A percentile compares a stretch with the other conserved stretches of the same genome.
Evolutionary conservation across 2,329 filamentous ascomycete species (phyloP).

Genomic region (Clonostachys chloroleuca): DNA sequence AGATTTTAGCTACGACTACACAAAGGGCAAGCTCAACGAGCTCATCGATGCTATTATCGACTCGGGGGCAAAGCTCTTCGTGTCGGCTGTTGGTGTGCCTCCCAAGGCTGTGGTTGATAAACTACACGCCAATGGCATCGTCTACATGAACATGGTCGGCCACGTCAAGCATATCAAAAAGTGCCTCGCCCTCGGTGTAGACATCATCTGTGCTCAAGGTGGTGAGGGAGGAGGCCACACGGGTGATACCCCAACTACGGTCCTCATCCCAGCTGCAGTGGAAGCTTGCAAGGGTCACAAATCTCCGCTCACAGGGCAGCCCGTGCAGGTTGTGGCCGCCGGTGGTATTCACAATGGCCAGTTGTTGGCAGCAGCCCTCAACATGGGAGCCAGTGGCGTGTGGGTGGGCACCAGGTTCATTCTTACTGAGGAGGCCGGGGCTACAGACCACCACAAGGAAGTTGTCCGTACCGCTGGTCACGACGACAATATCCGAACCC

Average conservation of each 20-base stretch:
- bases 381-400: slow-evolving; percentile 87
- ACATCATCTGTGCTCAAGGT: slow-evolving; percentile 98
- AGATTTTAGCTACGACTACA: slow-evolving; percentile 85
- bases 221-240: slow-evolving; percentile 97
- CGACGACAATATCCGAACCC: slow-evolving; percentile 93
- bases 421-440: slow-evolving; percentile 88
- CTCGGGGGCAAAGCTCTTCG: slow-evolving; percentile 86
- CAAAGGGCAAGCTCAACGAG: slow-evolving; percentile 94
- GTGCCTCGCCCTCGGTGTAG: slow-evolving; percentile 84
- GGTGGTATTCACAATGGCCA: slow-evolving; percentile 93
- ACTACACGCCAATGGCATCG: slow-evolving; percentile 80
- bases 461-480: slow-evolving; percentile 87
- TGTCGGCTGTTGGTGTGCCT: slow-evolving; percentile 92
- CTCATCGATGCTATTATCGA: slow-evolving; percentile 91
- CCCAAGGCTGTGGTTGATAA: slow-evolving; percentile 84
- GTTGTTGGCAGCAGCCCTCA: slow-evolving; percentile 82
- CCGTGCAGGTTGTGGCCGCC: slow-evolving; percentile 88
- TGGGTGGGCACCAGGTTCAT: slow-evolving; percentile 98
- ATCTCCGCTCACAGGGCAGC: slow-evolving; percentile 79
- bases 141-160: slow-evolving; percentile 99
- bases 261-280: slow-evolving; percentile 91
- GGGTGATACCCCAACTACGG: slow-evolving; percentile 84
- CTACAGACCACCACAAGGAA: slow-evolving; percentile 90
- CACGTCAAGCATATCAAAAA: slow-evolving; percentile 99
- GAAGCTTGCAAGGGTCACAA: slow-evolving; percentile 76